Conservation (phyloP, 2,329 filamentous ascomycete species). For the Aureobasidium melanogenum region DNA sequence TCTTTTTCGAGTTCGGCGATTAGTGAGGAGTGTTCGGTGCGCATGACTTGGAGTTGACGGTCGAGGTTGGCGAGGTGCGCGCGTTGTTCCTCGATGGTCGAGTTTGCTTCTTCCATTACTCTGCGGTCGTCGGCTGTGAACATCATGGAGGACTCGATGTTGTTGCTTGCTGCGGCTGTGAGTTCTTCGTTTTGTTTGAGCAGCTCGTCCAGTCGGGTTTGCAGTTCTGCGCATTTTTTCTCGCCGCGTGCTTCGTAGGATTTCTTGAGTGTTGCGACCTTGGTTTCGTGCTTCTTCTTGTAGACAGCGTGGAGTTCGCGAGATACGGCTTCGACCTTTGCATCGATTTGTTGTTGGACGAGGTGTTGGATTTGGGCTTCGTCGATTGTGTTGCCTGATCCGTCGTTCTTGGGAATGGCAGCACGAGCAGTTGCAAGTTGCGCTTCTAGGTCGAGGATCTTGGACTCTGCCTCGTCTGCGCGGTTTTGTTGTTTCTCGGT, state of each 20-base stretch:
- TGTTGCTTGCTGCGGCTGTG: conserved; percentile 55
- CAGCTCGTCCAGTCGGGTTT: conserved; percentile 60
- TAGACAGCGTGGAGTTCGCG: conserved; percentile 86
- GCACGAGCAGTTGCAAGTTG: conserved; percentile 59
- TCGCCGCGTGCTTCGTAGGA: conserved; percentile 80
- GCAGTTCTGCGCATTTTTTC: conserved; percentile 74
- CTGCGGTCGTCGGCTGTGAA: conserved; percentile 14
- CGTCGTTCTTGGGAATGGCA: conserved; percentile 19
- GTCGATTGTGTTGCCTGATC: conserved; percentile 23
- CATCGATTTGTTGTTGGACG: conserved; percentile 64
- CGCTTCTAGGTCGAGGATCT: conserved; percentile 45
- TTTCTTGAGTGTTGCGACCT: conserved; percentile 79
- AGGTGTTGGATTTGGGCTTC: conserved; percentile 36
- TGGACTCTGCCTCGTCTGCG: conserved; percentile 57
- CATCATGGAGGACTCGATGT: conserved; percentile 28
- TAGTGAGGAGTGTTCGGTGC: conserved; percentile 61
- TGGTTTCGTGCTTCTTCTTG: conserved; percentile 95
- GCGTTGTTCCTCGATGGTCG: conserved; percentile 53
- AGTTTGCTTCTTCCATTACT: conserved; percentile 22
- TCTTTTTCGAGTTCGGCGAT: conserved; percentile 61
- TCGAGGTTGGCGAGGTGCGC: conserved; percentile 68
- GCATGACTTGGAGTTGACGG: conserved; percentile 58
- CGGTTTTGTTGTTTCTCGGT: conserved; percentile 66
- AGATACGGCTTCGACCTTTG: conserved; percentile 66
- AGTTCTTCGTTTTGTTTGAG: conserved; percentile 67